A percentile compares a stretch with the other conserved stretches of the same genome.
phyloP scores from a whole-genome alignment of 352 stramenopile species.

The Pseudoperonospora humuli region DNA sequence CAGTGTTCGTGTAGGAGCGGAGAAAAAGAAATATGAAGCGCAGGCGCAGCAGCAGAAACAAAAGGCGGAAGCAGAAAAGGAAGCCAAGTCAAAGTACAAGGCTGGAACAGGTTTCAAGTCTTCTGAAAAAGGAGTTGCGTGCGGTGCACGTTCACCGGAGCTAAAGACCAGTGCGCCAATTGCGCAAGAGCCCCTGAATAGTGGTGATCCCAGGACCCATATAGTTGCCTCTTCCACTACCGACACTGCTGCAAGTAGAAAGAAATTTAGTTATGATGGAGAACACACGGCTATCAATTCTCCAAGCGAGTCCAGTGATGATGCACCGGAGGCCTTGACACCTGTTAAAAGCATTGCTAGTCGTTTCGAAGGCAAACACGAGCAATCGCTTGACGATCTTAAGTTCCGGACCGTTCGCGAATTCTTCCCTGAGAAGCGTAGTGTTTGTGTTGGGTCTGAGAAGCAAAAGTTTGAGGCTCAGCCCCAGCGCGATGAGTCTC shows the following conservation, averaged over 20 bases:
- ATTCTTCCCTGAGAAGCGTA: slow-evolving; percentile 40
- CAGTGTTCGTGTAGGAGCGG: slow-evolving; percentile 26
- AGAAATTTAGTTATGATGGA: slow-evolving; percentile 17
- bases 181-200: background rate
- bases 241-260: slow-evolving; percentile 4
- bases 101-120: slow-evolving; percentile 9
- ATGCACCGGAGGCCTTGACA: slow-evolving; percentile 11
- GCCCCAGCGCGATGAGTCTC: slow-evolving; percentile 45
- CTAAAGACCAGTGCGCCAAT: background rate
- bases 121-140: slow-evolving; percentile 5
- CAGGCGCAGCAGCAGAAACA: slow-evolving; percentile 25
- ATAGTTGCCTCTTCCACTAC: slow-evolving; percentile 6
- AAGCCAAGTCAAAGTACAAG: slow-evolving; percentile 30
- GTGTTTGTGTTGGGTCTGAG: slow-evolving; percentile 24
- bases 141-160: background rate
- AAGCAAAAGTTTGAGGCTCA: slow-evolving; percentile 34
- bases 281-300: slow-evolving; percentile 6
- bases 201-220: background rate
- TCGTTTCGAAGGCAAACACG: slow-evolving; percentile 56
- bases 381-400: slow-evolving; percentile 49
- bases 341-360: slow-evolving; percentile 55
- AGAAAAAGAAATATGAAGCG: slow-evolving; percentile 34
- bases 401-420: slow-evolving; percentile 50
- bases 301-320: slow-evolving; percentile 9
- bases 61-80: slow-evolving; percentile 25